Evolutionary conservation across 2,329 filamentous ascomycete species (phyloP).

Genomic region (Phoma sp.): DNA sequence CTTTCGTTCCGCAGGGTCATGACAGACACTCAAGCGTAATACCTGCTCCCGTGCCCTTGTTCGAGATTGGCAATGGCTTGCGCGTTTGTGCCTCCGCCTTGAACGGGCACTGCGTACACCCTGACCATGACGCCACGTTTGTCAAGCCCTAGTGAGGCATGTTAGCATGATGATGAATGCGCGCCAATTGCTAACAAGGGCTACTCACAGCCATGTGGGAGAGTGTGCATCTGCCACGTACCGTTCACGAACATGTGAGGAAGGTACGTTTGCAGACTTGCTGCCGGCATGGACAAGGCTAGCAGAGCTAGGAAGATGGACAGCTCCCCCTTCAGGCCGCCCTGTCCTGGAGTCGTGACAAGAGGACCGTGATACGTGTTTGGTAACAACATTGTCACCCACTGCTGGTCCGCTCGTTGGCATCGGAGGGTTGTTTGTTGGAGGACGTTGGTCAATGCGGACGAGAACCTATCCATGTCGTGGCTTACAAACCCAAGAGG

Average conservation of each 20-base stretch:
- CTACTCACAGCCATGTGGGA: neutral
- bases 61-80: slow-evolving; percentile 3
- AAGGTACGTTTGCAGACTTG: slow-evolving; percentile 17
- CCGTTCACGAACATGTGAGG: slow-evolving; percentile 25
- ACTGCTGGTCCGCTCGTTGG: slow-evolving; percentile 18
- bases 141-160: slow-evolving; percentile 19
- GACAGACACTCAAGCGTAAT: neutral
- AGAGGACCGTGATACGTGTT: slow-evolving; percentile 31
- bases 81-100: neutral
- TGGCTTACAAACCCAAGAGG: slow-evolving; percentile 34
- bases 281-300: slow-evolving; percentile 29
- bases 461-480: slow-evolving; percentile 18
- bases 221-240: slow-evolving; percentile 24
- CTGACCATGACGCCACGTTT: slow-evolving; percentile 37
- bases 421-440: slow-evolving; percentile 15
- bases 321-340: slow-evolving; percentile 41
- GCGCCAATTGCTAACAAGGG: no score
- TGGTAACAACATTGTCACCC: slow-evolving; percentile 33
- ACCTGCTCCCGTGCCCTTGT: neutral
- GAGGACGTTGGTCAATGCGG: slow-evolving; percentile 33
- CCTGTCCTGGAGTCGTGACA: slow-evolving; percentile 2
- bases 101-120: slow-evolving; percentile 20
- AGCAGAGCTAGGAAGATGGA: slow-evolving; percentile 42
- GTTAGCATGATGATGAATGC: neutral
- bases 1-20: neutral